A percentile compares a stretch with the other conserved stretches of the same genome.
These are phyloP conservation scores for Naganishia albida DNA, from an alignment of 1,284 basidiomycete species.

Conservation along the genomic window DNA sequence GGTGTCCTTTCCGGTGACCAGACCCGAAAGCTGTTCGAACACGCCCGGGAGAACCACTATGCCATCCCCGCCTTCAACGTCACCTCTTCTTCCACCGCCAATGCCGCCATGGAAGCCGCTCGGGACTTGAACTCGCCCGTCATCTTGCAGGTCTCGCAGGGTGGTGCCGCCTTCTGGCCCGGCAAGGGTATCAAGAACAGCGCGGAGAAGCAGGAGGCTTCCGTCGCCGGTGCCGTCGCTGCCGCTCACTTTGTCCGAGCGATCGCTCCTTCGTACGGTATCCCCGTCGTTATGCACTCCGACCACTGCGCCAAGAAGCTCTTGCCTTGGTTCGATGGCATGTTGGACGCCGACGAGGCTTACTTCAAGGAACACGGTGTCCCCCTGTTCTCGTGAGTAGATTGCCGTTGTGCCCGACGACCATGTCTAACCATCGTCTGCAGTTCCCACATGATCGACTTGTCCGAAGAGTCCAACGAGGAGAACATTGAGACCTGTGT, in stretches of 20 bases:
- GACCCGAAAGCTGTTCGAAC: slow-evolving; percentile 82
- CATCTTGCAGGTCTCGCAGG: slow-evolving; percentile 97
- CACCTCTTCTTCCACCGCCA: slow-evolving; percentile 82
- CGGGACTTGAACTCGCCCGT: slow-evolving; percentile 94
- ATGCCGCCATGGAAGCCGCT: slow-evolving; percentile 84
- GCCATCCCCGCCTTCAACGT: slow-evolving; percentile 60
- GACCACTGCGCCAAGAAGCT: slow-evolving; percentile 99
- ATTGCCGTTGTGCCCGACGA: not conserved
- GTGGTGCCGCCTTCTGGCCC: slow-evolving; percentile 93
- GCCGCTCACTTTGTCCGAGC: slow-evolving; percentile 91
- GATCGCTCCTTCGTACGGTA: slow-evolving; percentile 84
- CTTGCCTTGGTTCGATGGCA: slow-evolving; percentile 97
- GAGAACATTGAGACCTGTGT: slow-evolving; percentile 93
- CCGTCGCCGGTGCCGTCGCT: slow-evolving; percentile 85
- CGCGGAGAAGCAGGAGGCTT: slow-evolving; percentile 82
- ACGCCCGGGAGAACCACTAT: slow-evolving; percentile 72
- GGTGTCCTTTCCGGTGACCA: slow-evolving; percentile 86
- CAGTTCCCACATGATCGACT: slow-evolving; percentile 96
- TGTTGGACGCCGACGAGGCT: slow-evolving; percentile 94
- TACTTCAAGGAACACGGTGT: slow-evolving; percentile 89
- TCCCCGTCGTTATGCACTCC: slow-evolving; percentile 96
- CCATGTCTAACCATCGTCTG: slow-evolving; percentile 3
- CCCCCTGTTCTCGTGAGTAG: slow-evolving; percentile 80
- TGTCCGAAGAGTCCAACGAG: slow-evolving; percentile 97
- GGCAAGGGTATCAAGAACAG: slow-evolving; percentile 95